Evolutionary conservation across 148 eudicot species (phyloP).

Genomic region (Amaranthus cruentus): DNA sequence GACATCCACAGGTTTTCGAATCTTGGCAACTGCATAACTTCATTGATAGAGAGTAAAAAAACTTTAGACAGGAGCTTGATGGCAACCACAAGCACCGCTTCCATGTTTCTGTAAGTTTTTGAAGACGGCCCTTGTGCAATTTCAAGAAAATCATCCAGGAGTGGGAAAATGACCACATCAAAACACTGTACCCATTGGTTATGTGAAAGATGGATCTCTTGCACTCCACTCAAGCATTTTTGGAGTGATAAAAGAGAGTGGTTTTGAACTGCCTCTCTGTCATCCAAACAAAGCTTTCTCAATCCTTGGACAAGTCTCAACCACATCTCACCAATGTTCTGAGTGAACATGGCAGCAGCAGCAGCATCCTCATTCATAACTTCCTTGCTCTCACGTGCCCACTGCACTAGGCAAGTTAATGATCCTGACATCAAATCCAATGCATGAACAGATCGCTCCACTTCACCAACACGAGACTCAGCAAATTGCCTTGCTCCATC

Average conservation of each 20-base stretch:
- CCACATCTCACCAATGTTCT: conserved; percentile 82
- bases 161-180: conserved; percentile 57
- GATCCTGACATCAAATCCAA: conserved; percentile 76
- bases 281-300: conserved; percentile 71
- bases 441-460: conserved; percentile 51
- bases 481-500: conserved; percentile 74
- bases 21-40: conserved; percentile 51
- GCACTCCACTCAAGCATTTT: conserved; percentile 48
- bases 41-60: conserved; percentile 45
- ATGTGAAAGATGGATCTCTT: conserved; percentile 40
- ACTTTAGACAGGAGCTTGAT: conserved; percentile 66
- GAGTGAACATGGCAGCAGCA: conserved; percentile 38
- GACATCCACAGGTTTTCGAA: conserved; percentile 67
- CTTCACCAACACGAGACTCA: conserved; percentile 69
- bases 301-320: conserved; percentile 65
- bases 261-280: conserved; percentile 64
- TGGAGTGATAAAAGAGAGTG: conserved; percentile 60
- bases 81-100: conserved; percentile 50
- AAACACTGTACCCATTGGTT: conserved; percentile 75
- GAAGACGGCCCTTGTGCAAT: conserved; percentile 52
- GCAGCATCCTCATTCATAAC: conserved; percentile 41
- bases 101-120: conserved; percentile 60
- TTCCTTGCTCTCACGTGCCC: conserved; percentile 47
- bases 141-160: conserved; percentile 63
- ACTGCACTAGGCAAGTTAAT: conserved; percentile 43